Conservation (phyloP, 768 basidiomycete species). For the Sarcodon aspratus region DNA sequence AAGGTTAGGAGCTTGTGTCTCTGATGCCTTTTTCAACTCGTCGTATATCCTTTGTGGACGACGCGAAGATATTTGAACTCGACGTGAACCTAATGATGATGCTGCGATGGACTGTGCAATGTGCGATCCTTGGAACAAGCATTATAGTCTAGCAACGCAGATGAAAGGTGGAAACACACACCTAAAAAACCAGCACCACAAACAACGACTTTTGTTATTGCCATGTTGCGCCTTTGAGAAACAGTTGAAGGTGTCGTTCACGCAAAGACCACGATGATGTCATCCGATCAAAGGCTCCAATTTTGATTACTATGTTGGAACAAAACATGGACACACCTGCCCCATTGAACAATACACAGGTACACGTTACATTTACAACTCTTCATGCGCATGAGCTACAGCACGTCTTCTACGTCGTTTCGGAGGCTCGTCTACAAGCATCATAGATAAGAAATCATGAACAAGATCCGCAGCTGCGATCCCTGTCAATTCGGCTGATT, state of each 20-base stretch:
- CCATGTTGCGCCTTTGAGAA: neutral
- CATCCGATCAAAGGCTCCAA: neutral
- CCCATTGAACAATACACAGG: no score
- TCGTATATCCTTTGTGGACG: conserved; percentile 33
- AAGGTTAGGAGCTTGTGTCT: conserved; percentile 21
- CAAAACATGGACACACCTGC: neutral
- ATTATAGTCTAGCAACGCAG: neutral
- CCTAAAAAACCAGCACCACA: conserved; percentile 48
- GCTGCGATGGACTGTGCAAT: conserved; percentile 43
- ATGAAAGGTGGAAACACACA: conserved; percentile 13
- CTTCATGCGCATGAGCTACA: no score
- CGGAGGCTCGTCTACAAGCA: conserved; percentile 33
- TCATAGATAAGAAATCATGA: conserved; percentile 56
- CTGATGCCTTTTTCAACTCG: conserved; percentile 15
- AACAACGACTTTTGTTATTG: conserved; percentile 21
- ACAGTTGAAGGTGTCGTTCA: neutral
- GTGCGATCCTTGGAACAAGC: conserved; percentile 33
- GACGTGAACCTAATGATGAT: conserved; percentile 13
- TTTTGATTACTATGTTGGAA: neutral
- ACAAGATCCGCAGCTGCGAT: conserved; percentile 61
- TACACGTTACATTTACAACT: no score
- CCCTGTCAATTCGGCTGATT: conserved; percentile 51
- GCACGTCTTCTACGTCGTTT: conserved; percentile 5
- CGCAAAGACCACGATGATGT: neutral
- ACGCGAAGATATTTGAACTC: conserved; percentile 50